Percentiles rank a stretch among this genome's conserved stretches.
Evolutionary conservation across 805 yeast genomes (phyloP).

Genomic region (Wickerhamiella sergipiensis): DNA sequence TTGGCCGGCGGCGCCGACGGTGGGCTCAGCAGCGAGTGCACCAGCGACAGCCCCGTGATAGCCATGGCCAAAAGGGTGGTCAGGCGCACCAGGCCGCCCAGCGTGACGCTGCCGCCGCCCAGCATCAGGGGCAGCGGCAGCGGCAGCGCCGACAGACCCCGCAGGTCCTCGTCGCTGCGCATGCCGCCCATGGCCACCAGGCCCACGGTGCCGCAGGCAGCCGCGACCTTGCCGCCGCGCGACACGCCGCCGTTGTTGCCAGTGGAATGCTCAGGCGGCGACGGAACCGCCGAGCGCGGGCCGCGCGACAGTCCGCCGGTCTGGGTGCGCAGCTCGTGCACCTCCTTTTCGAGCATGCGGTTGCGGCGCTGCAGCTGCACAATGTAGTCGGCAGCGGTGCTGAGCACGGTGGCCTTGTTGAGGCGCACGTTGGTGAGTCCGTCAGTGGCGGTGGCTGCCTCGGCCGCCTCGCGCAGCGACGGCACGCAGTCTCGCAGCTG

Average conservation of each 20-base stretch:
- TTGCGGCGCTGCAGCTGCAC: slow-evolving; percentile 55
- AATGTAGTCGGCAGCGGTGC: slow-evolving; percentile 72
- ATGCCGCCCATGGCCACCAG: slow-evolving; percentile 1
- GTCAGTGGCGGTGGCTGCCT: slow-evolving; percentile 36
- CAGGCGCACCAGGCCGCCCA: not conserved
- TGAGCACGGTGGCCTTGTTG: slow-evolving; percentile 63
- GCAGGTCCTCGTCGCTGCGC: slow-evolving; percentile 1
- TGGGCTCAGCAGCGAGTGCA: not conserved
- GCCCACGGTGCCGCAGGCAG: not conserved
- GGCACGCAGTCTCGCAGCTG: slow-evolving; percentile 66
- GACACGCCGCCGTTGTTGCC: not conserved
- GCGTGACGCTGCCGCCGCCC: not conserved
- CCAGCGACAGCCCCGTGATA: not conserved
- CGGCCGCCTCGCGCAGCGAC: slow-evolving; percentile 45
- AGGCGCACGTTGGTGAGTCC: slow-evolving; percentile 67
- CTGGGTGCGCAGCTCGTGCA: slow-evolving; percentile 29
- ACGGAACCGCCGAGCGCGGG: not conserved
- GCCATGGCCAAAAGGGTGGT: not conserved
- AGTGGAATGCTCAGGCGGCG: not conserved
- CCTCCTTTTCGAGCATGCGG: slow-evolving; percentile 35
- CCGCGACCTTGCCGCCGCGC: not conserved
- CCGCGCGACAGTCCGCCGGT: not conserved
- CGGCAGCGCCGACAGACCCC: not conserved
- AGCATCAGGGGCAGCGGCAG: not conserved
- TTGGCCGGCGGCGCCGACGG: not conserved